A percentile compares a stretch with the other conserved stretches of the same genome.
Evolutionary conservation across 176 grass and related monocot genomes (phyloP).

Genomic region (Paspalum notatum): DNA sequence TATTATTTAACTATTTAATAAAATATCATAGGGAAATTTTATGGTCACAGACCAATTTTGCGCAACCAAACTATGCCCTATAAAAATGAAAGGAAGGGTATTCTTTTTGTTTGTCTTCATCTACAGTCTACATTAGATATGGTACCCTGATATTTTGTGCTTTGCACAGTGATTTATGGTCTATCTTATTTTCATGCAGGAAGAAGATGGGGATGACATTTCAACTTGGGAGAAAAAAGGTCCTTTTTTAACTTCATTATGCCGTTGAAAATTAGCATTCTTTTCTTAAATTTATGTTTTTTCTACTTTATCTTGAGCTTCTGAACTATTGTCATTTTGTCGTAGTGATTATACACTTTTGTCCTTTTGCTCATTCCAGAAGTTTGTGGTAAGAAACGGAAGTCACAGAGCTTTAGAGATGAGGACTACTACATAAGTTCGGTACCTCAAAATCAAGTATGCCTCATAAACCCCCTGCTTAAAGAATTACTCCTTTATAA

Average conservation of each 20-base stretch:
- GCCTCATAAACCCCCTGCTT: background rate
- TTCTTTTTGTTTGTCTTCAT: background rate
- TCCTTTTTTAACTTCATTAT: slow-evolving; percentile 33
- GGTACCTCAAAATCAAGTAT: slow-evolving; percentile 91
- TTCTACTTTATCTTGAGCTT: background rate
- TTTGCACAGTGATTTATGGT: slow-evolving; percentile 43
- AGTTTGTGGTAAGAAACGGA: slow-evolving; percentile 74
- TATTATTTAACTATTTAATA: background rate
- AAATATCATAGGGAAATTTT: background rate
- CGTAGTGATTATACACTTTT: background rate
- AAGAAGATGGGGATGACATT: slow-evolving; percentile 51
- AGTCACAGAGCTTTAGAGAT: slow-evolving; percentile 74
- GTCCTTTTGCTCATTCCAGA: slow-evolving; percentile 58
- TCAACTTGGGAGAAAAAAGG: slow-evolving; percentile 83
- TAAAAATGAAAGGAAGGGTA: background rate
- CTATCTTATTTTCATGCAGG: slow-evolving; percentile 57
- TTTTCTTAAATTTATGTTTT: background rate
- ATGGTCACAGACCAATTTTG: background rate
- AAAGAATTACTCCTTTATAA: background rate
- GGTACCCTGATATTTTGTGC: background rate
- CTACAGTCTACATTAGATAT: slow-evolving; percentile 3
- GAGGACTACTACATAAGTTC: slow-evolving; percentile 96
- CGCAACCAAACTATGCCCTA: background rate
- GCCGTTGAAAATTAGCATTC: background rate
- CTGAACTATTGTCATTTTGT: background rate